These are phyloP conservation scores for Suillus brevipes DNA, from an alignment of 768 basidiomycete species.

Conservation along the genomic window DNA sequence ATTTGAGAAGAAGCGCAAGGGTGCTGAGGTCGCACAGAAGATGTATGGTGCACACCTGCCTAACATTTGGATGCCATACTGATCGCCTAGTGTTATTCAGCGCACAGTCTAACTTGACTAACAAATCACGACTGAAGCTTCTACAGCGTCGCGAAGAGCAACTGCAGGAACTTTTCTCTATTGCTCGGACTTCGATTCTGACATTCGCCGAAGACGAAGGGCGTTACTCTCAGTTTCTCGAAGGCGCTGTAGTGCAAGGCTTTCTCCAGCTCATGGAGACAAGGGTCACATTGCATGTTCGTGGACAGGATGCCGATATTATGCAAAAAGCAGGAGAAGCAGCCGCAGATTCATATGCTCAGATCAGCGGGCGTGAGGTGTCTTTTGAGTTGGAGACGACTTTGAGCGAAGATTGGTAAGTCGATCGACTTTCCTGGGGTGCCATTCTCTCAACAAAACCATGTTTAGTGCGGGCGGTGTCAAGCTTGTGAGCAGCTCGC, in stretches of 20 bases:
- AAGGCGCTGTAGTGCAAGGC: constrained; percentile 83
- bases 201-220: constrained; percentile 62
- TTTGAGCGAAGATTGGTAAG: constrained; percentile 69
- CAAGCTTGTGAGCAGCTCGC: constrained; percentile 66
- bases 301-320: constrained; percentile 63
- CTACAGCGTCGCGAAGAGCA: constrained; percentile 92
- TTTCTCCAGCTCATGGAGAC: constrained; percentile 82
- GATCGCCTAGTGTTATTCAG: constrained; percentile 39
- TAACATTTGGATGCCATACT: not conserved
- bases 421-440: constrained; percentile 12
- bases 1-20: constrained; percentile 95
- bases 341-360: constrained; percentile 68
- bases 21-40: constrained; percentile 91
- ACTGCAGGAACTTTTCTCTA: constrained; percentile 82
- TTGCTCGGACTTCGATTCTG: constrained; percentile 63
- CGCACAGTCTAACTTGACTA: constrained; percentile 93
- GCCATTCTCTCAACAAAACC: not conserved
- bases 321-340: constrained; percentile 62
- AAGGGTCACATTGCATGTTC: constrained; percentile 61
- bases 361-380: constrained; percentile 72
- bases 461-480: constrained; percentile 77
- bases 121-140: constrained; percentile 90
- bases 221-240: constrained; percentile 79
- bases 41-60: constrained; percentile 57
- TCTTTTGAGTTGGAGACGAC: constrained; percentile 58